Base-by-base conservation (phyloP, 2,329 filamentous ascomycete genomes). In the Stagonosporopsis chrysanthemi region DNA sequence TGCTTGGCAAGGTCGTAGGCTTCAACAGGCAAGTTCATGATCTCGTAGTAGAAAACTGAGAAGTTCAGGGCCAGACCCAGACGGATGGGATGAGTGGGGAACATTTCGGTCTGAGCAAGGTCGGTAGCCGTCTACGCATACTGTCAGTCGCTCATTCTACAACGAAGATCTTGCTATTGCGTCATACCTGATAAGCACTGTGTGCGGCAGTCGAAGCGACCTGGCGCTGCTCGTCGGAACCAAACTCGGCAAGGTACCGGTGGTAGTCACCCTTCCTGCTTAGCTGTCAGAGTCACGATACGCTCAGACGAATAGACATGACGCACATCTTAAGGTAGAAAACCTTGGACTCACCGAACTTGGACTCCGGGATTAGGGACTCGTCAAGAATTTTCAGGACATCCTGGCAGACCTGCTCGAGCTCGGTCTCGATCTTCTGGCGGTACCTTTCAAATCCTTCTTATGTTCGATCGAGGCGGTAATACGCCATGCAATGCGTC, bases 261-360 rank as follows among this genome's bases (percentile, higher is more conserved):
- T 96, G 92, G 83, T 96, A 96, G 79, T 96, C 92, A 82, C 92
- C 92, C 89, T 96, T 96, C 92, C 92, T 96, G 71, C 75, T 24
- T 35, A 38, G 24, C 17, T 47, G 59, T 69, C 52, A 68, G 66
- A 36, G 22, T 42, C 47, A 49, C n/a, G 41, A 26, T 68, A 63
- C 26, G 15, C 19, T 29, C 14, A n/a, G 26, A 23, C 35, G 45
- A 31, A 31, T 15, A 22, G 55, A 6, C 31, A 42, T 29, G 29
- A 85, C 91, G 73, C 84, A 97, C 94, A 98, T 98, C 89, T 98
- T 98, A 90, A 97, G 93, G 86, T 98, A 98, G 83, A 98, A 98
- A 79, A 98, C 94, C 89, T 97, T 98, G 80, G 92, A 97, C 86
- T 98, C 94, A 83, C 94, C 94, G 69, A 91, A 90, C 82, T 95